A percentile compares a stretch with the other conserved stretches of the same genome.
phyloP scores from a whole-genome alignment of 495 filamentous ascomycete species.

The Cairneyella variabilis region DNA sequence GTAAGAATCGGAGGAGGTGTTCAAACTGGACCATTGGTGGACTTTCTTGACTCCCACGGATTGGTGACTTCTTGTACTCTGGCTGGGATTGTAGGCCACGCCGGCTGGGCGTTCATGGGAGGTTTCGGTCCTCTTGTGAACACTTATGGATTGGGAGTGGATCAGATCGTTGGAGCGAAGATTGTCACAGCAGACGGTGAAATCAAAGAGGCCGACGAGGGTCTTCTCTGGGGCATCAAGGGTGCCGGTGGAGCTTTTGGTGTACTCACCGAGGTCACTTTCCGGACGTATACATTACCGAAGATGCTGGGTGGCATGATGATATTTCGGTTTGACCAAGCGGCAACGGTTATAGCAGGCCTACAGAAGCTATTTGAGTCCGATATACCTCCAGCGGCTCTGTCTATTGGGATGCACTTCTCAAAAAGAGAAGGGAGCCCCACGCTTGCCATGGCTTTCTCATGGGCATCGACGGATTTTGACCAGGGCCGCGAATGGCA shows the following conservation, averaged over 20 bases:
- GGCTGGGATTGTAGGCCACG: conserved; percentile 56
- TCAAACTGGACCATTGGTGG: conserved; percentile 52
- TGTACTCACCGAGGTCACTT: conserved; percentile 26
- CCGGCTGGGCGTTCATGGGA: conserved; percentile 50
- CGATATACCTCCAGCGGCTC: neutral
- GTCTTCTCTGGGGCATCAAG: conserved; percentile 43
- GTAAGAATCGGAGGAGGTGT: conserved; percentile 36
- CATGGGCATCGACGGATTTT: neutral
- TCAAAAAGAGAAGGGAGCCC: neutral
- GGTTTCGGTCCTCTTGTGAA: conserved; percentile 35
- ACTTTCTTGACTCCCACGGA: conserved; percentile 40
- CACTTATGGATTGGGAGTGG: conserved; percentile 40
- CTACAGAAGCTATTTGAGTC: neutral
- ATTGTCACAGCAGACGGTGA: conserved; percentile 49
- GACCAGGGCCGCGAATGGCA: neutral
- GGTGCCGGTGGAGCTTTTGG: conserved; percentile 46
- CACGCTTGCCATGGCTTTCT: neutral
- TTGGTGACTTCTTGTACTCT: conserved; percentile 54
- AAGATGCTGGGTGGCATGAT: conserved; percentile 3
- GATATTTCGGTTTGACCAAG: neutral
- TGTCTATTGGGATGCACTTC: neutral
- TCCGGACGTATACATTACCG: conserved; percentile 16
- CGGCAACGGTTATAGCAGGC: neutral
- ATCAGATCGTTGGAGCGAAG: conserved; percentile 45
- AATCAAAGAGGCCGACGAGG: conserved; percentile 30